Base-by-base conservation (phyloP, 1,139 yeast species). In the Geotrichum klebahnii region DNA sequence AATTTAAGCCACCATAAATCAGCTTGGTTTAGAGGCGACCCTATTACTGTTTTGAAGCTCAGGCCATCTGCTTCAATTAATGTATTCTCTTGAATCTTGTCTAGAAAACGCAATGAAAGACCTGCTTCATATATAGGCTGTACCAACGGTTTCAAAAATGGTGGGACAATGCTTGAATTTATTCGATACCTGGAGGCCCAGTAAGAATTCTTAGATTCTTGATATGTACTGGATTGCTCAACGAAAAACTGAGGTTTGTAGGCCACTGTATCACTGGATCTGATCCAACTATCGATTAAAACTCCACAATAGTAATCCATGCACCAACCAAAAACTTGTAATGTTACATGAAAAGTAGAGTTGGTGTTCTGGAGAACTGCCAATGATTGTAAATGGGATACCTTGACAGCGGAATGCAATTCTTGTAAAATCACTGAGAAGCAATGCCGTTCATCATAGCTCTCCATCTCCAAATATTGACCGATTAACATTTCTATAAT, bases 1-100 rank as follows among this genome's bases (percentile, higher is more conserved):
- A 42, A 24, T 22, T 42, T 42, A 31, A 42, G 37, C 45, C 45
- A 42, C 45, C 45, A 42, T 9, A 42, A 28, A 12, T 14, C 38
- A 10, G 22, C 31, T 19, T 22, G 37, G 3, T 32, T 12, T n/a
- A 17, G 19, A 9, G 24, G 31, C 9, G 29, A 8, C 12, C 43
- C 43, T 5, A 39, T 34, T n/a, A 23, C 43, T 6, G 28, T 8
- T 9, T 10, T 20, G 20, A 9, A 39, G 6, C 34, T 22, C 14
- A 26, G 22, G 2, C 33, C 43, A 6, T 14, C 34, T 24, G 22
- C 22, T 14, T 9, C 23, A 26, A 8, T 2, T 3, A 3, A 20
- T 5, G 4, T 14, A 6, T 39, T 34, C 10, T 19, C 5, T 4
- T 22, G 16, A 14, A 33, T 28, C 23, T 42, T 23, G 9, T 23